Base-by-base conservation (phyloP, 345 rosid genomes). In the Eutrema heterophyllum region DNA sequence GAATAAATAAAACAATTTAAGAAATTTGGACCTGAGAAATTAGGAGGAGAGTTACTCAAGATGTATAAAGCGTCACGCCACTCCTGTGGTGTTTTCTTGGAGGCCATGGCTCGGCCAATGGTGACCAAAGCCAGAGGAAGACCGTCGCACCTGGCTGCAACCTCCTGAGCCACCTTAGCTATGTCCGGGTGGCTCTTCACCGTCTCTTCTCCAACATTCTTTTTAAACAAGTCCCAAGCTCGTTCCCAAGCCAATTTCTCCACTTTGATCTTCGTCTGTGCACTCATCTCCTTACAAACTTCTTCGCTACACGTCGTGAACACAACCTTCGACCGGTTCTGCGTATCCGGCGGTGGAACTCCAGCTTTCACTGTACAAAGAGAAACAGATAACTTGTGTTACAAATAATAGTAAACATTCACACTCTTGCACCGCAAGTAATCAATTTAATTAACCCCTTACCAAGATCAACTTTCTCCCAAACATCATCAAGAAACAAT, bases 401-500 rank as follows among this genome's bases (percentile, higher is more conserved):
- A 53, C 65, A 69, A 54, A 52, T 36, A 44, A 61, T 21, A 51
- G 53, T 2, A 33, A 33, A 41, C 13, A 2, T 0, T 51, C 0
- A 5, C 4, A 9, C 36, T 46, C 74, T 62, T 76, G n/a, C 0
- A 7, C 0, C 2, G 1, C 6, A 69, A 63, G 59, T 71, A 24
- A 30, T 24, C 4, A 4, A 11, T 18, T 35, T 18, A 2, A 33
- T 21, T 21, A 46, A 62, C 3, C 26, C 15, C 76, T 77, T 77
- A 77, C 81, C 73, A 0, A 77, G 76, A 55, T 81, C 79, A 49
- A 81, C 67, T 27, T 54, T 75, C 53, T 78, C 81, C 84, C 84
- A 81, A 21, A 81, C 63, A 61, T 81, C 81, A 71, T 71, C 80
- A 57, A 77, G 80, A 38, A 77, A 77, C 76, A 77, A 77, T 57